Evolutionary conservation across 2,329 filamentous ascomycete genomes (phyloP), one percentile per base, ranked within the genome.

Genomic region (Talaromyces amestolkiae): DNA sequence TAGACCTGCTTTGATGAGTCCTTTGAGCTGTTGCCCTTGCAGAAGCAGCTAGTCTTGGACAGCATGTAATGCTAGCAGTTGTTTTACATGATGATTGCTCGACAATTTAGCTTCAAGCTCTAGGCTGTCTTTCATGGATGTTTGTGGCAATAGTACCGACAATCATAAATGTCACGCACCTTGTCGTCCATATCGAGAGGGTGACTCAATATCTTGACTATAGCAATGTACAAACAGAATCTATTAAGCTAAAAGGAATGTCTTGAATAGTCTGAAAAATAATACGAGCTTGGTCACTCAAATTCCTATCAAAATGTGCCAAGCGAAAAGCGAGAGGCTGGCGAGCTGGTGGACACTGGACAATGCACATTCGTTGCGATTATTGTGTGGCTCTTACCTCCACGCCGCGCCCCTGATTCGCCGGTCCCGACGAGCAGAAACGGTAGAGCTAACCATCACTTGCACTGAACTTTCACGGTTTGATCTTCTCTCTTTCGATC

Each of bases 401-500:
- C 64, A 65, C 64, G 64, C 33, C 24, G 0, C 11, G 43, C 33
- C 9, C 47, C 27, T 65, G 53, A 65, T 49, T 65, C 22, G 64
- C 35, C 13, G 31, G 27, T 7, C 3, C 47, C 31, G 27, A 10
- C 39, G 24, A 49, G 41, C 58, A 54, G 22, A 63, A 63, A 63
- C 61, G 51, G 47, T 27, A 54, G 61, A 63, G 61, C 49, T 63
- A 54, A 45, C 51, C 39, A 31, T 45, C 27, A 54, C 49, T 33
- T 41, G 22, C 47, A 56, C 59, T 19, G 45, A 43, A 53, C 51
- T 47, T 62, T 56, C 64, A 58, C 62, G 53, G 58, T 43, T 58
- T 49, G 63, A 49, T 65, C 64, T 65, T 63, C 59, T 65, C 39
- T 58, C 53, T 65, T 58, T 58, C 27, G 64, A 65, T 65, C 64